Evolutionary conservation across 495 filamentous ascomycete species (phyloP), one percentile per base, ranked within the genome.

Genomic region (Penicillium fimorum): DNA sequence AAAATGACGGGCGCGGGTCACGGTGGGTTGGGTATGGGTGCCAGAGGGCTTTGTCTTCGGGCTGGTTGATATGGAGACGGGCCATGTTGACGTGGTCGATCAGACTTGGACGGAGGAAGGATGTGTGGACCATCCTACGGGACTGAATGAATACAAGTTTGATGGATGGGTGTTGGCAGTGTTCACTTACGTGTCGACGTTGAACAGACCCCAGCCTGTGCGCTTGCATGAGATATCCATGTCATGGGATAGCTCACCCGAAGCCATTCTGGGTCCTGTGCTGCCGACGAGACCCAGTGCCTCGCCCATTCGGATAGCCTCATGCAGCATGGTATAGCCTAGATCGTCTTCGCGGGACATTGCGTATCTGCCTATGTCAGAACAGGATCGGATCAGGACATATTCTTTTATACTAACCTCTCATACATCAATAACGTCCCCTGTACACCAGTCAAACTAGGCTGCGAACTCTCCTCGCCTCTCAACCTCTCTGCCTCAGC

Each of bases 171-270:
- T 20, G 50, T 17, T 20, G 13, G 24, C 1, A 11, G 1, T 25
- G 29, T 5, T 9, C 30, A 66, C 74, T 45, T 56, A 76, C 76
- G 76, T 76, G 42, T 79, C 76, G 40, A 77, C 69, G 45, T 77
- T 71, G 47, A 76, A 77, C 18, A 79, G 50, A 1, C 76, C 76
- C 76, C 75, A 77, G 5, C 71, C 72, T 17, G 72, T 75, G 50
- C 70, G 60, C 50, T 62, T 64, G 37, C 70, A 47, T 2, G 72
- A 77, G 7, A 55, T 53, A 41, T 71, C 65, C 69, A 73, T 77
- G 42, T 76, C 74, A 10, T 63, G 40, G 0, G 70, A 67, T 5
- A 70, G 35, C 13, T 65, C 63, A 12, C 55, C 59, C 12, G 65
- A 56, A 0, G 41, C 58, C 10, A 70, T 47, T 13, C 49, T 47